Evolutionary conservation across 2,329 filamentous ascomycete species (phyloP), one percentile per base, ranked within the genome.

Genomic region (Talaromyces atroroseus): DNA sequence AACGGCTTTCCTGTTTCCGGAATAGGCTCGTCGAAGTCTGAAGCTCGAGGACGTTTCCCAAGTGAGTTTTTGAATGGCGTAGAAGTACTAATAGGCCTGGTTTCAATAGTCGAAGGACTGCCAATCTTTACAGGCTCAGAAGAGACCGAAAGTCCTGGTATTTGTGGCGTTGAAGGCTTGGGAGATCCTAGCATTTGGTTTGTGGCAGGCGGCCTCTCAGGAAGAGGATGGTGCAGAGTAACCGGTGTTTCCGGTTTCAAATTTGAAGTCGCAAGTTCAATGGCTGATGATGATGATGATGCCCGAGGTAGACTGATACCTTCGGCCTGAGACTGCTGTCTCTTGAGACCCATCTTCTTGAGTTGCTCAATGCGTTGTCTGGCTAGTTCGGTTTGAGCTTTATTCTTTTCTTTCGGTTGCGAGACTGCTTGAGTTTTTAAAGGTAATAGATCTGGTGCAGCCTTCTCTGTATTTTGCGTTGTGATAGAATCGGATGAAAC

Each of bases 301-400:
- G 40, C 5, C 21, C 18, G 38, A 10, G 48, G 7, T 45, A 32
- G 10, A 18, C 36, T 42, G 16, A 38, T 5, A 12, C n/a, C 38
- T 45, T 53, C 50, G 23, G 36, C 1, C n/a, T 58, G 38, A 24
- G 52, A 44, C 66, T 65, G 70, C 62, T 66, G 72, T 58, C 49
- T 70, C 63, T 68, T 76, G 14, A 77, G 63, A 52, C 71, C 71
- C 60, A 70, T 72, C 56, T 83, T 85, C 62, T 84, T 84, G 21
- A 94, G 74, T 21, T 87, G 87, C 58, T 90, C 89, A 66, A 95
- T 86, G 62, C 90, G 90, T 66, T 90, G 83, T 61, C 89, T 84
- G 48, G 92, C 79, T 32, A 91, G 74, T 58, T 89, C 89, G 59
- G 89, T 95, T 61, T 90, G 82, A 18, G 82, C 83, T 66, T 86